phyloP scores from a whole-genome alignment of 306 rosid species.

The Glycine tomentella region DNA sequence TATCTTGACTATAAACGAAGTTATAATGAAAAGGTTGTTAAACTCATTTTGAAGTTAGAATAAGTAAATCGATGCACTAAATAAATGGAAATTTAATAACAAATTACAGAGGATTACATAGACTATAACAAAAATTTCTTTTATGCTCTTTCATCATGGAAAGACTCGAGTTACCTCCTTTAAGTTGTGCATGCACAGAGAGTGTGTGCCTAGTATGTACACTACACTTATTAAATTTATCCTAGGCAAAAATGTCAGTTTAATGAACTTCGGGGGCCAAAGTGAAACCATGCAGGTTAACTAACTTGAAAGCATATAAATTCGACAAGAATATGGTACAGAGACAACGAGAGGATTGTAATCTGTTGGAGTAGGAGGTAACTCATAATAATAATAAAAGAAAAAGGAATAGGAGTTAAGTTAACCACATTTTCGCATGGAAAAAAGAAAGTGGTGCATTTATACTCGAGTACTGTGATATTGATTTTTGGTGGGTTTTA shows the following conservation, averaged over 20 bases:
- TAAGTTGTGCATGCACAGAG: neutral
- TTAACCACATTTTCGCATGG: neutral
- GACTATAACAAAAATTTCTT: neutral
- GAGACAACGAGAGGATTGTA: neutral
- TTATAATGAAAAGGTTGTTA: neutral
- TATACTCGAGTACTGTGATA: conserved; percentile 22
- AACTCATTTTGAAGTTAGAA: too few species aligned
- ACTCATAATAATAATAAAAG: too few species aligned
- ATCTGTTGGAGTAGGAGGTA: neutral
- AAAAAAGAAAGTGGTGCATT: neutral
- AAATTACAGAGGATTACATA: neutral
- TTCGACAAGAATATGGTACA: neutral
- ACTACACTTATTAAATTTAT: neutral
- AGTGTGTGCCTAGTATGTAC: neutral
- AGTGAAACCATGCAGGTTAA: neutral
- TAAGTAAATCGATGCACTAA: too few species aligned
- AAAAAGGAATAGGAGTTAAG: neutral
- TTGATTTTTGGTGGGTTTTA: conserved; percentile 8
- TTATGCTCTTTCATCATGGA: neutral
- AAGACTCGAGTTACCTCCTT: neutral
- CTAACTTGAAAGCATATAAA: neutral
- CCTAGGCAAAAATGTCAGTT: neutral
- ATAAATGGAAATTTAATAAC: neutral
- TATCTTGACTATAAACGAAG: neutral
- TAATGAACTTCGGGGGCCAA: neutral